phyloP scores from a whole-genome alignment of 2,329 filamentous ascomycete species.

The Diaporthe citri region DNA sequence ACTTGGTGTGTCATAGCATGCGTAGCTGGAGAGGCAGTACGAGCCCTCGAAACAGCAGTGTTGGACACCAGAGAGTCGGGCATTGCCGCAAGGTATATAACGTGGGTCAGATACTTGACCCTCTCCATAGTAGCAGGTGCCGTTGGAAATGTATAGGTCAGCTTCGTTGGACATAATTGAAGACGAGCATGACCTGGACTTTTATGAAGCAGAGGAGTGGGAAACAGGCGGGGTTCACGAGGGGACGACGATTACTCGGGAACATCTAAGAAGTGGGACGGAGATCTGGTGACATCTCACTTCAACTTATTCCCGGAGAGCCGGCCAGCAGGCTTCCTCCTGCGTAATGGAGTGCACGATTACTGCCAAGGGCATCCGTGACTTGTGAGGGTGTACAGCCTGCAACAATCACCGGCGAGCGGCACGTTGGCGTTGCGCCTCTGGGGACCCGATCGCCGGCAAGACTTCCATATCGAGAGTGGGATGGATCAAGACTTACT shows the following conservation, averaged over 20 bases:
- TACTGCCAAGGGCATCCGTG: background rate
- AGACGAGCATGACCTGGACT: background rate
- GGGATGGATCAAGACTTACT: background rate
- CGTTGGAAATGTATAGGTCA: conserved; percentile 27
- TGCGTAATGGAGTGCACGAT: background rate
- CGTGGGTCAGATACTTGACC: conserved; percentile 25
- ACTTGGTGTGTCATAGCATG: conserved; percentile 25
- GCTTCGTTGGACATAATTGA: conserved; percentile 23
- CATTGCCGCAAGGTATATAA: conserved; percentile 23
- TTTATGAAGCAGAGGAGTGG: background rate
- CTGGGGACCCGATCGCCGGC: background rate
- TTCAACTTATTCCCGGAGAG: background rate
- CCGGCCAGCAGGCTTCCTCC: background rate
- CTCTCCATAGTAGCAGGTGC: conserved; percentile 23
- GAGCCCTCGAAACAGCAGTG: conserved; percentile 28
- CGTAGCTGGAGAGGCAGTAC: conserved; percentile 24
- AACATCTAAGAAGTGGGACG: background rate
- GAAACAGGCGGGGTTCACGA: background rate
- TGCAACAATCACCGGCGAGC: background rate
- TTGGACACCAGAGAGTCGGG: conserved; percentile 16
- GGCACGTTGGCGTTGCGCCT: background rate
- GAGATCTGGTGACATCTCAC: background rate
- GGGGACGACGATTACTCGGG: background rate
- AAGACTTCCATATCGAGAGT: conserved; percentile 5
- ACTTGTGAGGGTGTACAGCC: conserved; percentile 3